Evolutionary conservation across 306 rosid species (phyloP), one percentile per base, ranked within the genome.

Genomic region (Cucumis melo): DNA sequence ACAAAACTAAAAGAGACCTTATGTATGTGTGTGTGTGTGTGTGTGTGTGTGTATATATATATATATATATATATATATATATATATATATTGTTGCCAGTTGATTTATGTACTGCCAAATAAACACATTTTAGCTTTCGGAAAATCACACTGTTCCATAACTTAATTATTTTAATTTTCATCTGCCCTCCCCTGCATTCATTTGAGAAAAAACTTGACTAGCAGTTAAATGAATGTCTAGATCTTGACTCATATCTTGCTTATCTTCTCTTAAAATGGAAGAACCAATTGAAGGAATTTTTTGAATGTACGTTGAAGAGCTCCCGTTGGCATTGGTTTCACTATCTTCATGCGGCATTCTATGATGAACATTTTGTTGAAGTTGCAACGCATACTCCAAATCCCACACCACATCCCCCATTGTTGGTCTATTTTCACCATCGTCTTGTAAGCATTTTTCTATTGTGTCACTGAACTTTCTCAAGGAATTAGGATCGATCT

Each of bases 401-500:
- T 87, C 90, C 93, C 93, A 87, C 11, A 81, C 42, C 39, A 89
- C 91, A 78, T 89, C 87, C 1, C 41, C 78, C 91, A 89, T 87
- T 56, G 82, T 51, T 6, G 89, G 88, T 83, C 89, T 63, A 53
- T 85, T 83, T n/a, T 13, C 29, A 24, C 83, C 75, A 36, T 84
- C 83, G 0, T 82, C 82, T 36, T 80, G 81, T 82, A 84, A 72
- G 63, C 93, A 87, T 71, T 82, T 87, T 79, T 82, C 88, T 11
- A 66, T 66, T 0, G 81, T 74, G 44, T 85, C 89, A 10, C 82
- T 67, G 29, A 89, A 89, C 34, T 87, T 89, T 65, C 84, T 77
- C 17, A 83, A 85, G 3, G 93, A 89, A 71, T 77, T 79, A 6
- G 82, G 82, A 74, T 84, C 78, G 27, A 83, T 80, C 58, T 87